Percentiles rank a stretch among this genome's conserved stretches.
Conservation (phyloP, 352 stramenopile species). For the Phytophthora colocasiae region DNA sequence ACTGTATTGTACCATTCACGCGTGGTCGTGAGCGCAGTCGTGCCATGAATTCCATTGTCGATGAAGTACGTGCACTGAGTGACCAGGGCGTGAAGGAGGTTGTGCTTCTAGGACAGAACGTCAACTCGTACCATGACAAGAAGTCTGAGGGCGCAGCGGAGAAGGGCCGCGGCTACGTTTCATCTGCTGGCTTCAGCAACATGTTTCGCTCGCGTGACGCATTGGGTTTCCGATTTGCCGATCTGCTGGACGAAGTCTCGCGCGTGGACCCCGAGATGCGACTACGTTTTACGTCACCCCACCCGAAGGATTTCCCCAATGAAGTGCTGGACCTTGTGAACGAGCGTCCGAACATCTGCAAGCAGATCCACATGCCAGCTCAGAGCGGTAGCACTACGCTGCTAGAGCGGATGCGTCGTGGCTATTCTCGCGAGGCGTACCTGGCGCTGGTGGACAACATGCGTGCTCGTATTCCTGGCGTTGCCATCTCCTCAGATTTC, state of each 20-base stretch:
- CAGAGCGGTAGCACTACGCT: constrained; percentile 94
- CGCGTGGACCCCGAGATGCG: constrained; percentile 95
- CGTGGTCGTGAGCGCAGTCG: constrained; percentile 95
- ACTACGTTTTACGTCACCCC: constrained; percentile 99
- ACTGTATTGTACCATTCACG: constrained; percentile 99
- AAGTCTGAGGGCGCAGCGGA: constrained; percentile 74
- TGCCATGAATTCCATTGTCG: constrained; percentile 93
- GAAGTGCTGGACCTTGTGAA: constrained; percentile 91
- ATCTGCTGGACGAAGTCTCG: constrained; percentile 96
- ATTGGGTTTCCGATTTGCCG: constrained; percentile 96
- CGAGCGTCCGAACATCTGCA: constrained; percentile 97
- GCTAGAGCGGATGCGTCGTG: constrained; percentile 94
- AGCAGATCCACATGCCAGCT: constrained; percentile 98
- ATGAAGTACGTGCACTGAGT: constrained; percentile 92
- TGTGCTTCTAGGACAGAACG: constrained; percentile 99
- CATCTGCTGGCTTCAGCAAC: constrained; percentile 95
- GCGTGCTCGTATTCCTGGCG: constrained; percentile 76
- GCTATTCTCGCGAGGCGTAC: constrained; percentile 98
- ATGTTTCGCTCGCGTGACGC: constrained; percentile 92
- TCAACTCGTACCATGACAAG: constrained; percentile 99
- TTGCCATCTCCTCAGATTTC: constrained; percentile 95
- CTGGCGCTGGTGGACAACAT: constrained; percentile 95
- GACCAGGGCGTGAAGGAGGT: constrained; percentile 97
- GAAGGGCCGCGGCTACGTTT: constrained; percentile 76
- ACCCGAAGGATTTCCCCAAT: constrained; percentile 99